Evolutionary conservation across 2,329 filamentous ascomycete genomes (phyloP).

Genomic region (Arthroderma sp.): DNA sequence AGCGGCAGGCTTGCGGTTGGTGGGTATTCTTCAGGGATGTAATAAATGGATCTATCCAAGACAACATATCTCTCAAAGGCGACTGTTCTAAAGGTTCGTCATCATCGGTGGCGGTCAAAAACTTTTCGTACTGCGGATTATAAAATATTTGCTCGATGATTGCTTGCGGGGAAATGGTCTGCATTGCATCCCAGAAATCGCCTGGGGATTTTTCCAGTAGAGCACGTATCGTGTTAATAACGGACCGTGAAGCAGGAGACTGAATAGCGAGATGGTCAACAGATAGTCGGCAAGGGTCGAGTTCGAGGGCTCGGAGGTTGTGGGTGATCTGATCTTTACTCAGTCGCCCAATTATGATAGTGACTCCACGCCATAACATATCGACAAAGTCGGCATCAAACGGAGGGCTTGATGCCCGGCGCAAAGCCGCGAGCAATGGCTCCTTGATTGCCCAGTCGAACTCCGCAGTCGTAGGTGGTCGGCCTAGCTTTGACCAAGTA

Average conservation of each 20-base stretch:
- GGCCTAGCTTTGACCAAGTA: constrained; percentile 55
- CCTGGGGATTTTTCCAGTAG: constrained; percentile 64
- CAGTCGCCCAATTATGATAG: constrained; percentile 60
- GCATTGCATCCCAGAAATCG: constrained; percentile 81
- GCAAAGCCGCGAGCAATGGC: constrained; percentile 55
- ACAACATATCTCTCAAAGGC: constrained; percentile 52
- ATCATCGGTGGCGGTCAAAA: constrained; percentile 40
- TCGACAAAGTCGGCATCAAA: constrained; percentile 46
- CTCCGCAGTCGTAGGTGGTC: constrained; percentile 54
- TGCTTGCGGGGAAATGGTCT: constrained; percentile 63
- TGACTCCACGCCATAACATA: constrained; percentile 67
- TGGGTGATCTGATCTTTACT: constrained; percentile 63
- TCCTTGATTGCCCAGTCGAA: constrained; percentile 82
- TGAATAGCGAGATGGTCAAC: constrained; percentile 55
- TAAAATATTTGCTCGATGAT: constrained; percentile 76
- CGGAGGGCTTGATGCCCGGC: constrained; percentile 47
- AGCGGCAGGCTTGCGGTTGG: constrained; percentile 66
- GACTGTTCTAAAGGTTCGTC: constrained; percentile 43
- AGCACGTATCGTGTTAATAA: constrained; percentile 57
- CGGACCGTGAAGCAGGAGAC: constrained; percentile 51
- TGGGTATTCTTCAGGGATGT: constrained; percentile 63
- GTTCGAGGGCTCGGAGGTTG: constrained; percentile 65
- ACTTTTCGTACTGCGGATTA: constrained; percentile 53
- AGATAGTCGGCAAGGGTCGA: constrained; percentile 49
- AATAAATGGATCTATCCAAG: constrained; percentile 69